Conservation (phyloP, 192 early-diverging fungal species). For the Entomortierella chlamydospora region DNA sequence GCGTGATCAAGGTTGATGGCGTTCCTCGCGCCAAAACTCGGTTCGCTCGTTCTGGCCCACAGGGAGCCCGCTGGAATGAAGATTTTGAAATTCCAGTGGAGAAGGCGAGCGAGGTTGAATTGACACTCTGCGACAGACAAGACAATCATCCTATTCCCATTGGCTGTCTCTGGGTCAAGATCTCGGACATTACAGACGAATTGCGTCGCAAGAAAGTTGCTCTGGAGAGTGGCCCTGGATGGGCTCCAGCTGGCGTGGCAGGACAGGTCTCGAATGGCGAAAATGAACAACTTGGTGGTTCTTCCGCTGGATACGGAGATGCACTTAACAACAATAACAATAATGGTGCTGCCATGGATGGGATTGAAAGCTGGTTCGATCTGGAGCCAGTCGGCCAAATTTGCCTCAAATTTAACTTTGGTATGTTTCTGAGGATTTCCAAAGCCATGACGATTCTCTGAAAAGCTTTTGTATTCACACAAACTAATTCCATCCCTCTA, state of each 20-base stretch:
- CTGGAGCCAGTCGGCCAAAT: constrained; percentile 95
- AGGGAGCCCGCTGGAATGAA: constrained; percentile 83
- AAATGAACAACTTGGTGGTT: constrained; percentile 26
- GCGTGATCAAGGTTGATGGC: constrained; percentile 88
- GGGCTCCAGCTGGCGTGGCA: constrained; percentile 61
- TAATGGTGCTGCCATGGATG: constrained; percentile 56
- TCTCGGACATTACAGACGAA: constrained; percentile 93
- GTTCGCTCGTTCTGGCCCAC: constrained; percentile 62
- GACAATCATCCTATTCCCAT: constrained; percentile 77
- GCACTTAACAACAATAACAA: constrained; percentile 26
- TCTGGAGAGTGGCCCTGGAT: constrained; percentile 67
- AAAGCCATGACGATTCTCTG: neutral
- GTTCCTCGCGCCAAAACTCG: constrained; percentile 79
- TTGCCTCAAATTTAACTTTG: constrained; percentile 86
- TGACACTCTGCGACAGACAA: constrained; percentile 88
- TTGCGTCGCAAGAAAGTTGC: constrained; percentile 79
- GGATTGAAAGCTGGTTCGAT: constrained; percentile 88
- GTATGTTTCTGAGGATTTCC: constrained; percentile 44
- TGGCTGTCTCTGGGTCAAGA: constrained; percentile 92
- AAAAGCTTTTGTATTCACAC: constrained; percentile 1
- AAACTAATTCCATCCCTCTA: constrained; percentile 8
- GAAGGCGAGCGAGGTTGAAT: constrained; percentile 92
- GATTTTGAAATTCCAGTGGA: constrained; percentile 90
- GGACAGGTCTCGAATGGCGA: constrained; percentile 26
- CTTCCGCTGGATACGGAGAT: neutral